A percentile compares a stretch with the other conserved stretches of the same genome.
These are phyloP conservation scores for Xylaria sp. DNA, from an alignment of 2,329 filamentous ascomycete species.

Conservation along the genomic window DNA sequence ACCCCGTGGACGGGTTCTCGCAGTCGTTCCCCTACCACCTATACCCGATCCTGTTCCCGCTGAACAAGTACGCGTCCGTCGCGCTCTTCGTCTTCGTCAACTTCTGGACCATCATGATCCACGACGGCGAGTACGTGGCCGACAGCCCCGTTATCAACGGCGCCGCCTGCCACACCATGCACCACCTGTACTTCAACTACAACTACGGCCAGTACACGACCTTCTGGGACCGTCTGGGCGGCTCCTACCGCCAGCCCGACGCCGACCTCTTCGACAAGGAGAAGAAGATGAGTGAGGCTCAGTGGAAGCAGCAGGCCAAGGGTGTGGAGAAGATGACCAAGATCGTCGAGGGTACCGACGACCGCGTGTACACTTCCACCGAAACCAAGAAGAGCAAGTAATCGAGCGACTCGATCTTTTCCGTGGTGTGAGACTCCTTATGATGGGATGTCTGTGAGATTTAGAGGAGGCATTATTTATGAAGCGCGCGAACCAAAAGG, in stretches of 20 bases:
- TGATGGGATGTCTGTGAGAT: neutral
- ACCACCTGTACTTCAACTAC: slow-evolving; percentile 86
- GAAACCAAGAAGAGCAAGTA: slow-evolving; percentile 55
- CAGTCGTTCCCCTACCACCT: slow-evolving; percentile 92
- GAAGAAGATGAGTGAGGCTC: slow-evolving; percentile 79
- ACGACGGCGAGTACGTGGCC: slow-evolving; percentile 93
- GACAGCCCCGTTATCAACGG: slow-evolving; percentile 93
- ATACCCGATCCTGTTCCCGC: slow-evolving; percentile 89
- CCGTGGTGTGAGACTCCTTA: neutral
- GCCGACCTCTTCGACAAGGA: slow-evolving; percentile 83
- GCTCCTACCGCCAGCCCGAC: slow-evolving; percentile 86
- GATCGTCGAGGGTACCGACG: slow-evolving; percentile 68
- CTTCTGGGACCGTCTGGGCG: slow-evolving; percentile 85
- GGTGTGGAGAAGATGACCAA: slow-evolving; percentile 53
- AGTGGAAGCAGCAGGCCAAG: slow-evolving; percentile 79
- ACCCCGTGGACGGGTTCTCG: slow-evolving; percentile 87
- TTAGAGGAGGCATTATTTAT: neutral
- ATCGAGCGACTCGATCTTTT: neutral
- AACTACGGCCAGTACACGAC: slow-evolving; percentile 97
- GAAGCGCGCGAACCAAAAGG: neutral
- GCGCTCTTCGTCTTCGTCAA: slow-evolving; percentile 90
- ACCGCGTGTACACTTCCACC: slow-evolving; percentile 56
- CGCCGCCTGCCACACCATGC: slow-evolving; percentile 90
- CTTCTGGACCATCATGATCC: slow-evolving; percentile 95
- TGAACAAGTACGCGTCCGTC: slow-evolving; percentile 90